Evolutionary conservation across 2,329 filamentous ascomycete species (phyloP), one percentile per base, ranked within the genome.

Genomic region (Alternaria panax): DNA sequence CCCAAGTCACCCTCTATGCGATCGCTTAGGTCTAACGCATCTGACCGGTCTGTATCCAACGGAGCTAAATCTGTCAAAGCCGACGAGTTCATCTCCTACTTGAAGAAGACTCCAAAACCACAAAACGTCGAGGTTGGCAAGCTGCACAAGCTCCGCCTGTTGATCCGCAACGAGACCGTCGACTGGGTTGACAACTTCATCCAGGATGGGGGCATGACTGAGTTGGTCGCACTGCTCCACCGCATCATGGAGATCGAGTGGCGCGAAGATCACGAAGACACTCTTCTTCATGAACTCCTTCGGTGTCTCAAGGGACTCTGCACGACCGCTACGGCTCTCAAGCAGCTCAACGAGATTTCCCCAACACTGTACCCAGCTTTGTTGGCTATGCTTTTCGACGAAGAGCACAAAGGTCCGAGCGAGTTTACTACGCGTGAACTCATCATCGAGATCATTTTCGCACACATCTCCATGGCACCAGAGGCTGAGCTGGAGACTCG

Each of bases 251-350:
- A 90, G 51, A 89, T 99, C 32, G 95, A 98, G 78, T 99, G 95
- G 94, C 92, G 93, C 73, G 95, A 97, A 83, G 95, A 98, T 71
- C 94, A 98, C 72, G 95, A 98, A 79, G 95, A 98, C 74, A 90
- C 90, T 9, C 84, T 99, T 36, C 85, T 99, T 7, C 94, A 98
- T 73, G 95, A 99, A 79, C 90, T 92, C 28, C 84, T 99, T 50
- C 86, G 97, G 42, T 98, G 95, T 73, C 85, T 99, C 65, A 99
- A 99, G 79, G 95, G 92, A 0, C 85, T 98, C 3, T 96, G 92
- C 75, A 99, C 95, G 1, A 97, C 94, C 2, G 93, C 92, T 16
- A 85, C 92, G 34, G 95, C 93, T 1, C 84, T 97, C 70, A 87
- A 91, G 66, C 91, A 94, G 73, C 86, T 99, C 7, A 86, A 91